These are phyloP conservation scores for Flaveria ramosissima DNA, from an alignment of 129 eudicot species.

Conservation along the genomic window DNA sequence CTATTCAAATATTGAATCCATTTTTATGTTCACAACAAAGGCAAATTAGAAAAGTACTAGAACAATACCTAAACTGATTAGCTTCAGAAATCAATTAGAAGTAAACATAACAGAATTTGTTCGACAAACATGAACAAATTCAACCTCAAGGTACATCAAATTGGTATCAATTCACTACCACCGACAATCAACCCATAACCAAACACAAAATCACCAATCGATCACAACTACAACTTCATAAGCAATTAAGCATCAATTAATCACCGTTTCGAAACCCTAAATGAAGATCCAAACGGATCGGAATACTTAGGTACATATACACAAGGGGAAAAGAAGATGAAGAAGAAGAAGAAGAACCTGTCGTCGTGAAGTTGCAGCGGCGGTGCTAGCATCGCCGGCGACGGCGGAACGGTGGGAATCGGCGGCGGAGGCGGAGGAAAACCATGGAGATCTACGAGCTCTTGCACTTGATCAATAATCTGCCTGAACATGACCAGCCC, in stretches of 20 bases:
- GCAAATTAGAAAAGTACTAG: not conserved
- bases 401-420: constrained; percentile 39
- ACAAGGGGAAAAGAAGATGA: not conserved
- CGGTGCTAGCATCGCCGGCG: constrained; percentile 21
- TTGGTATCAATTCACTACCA: no score
- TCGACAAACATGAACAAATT: no score
- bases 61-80: not conserved
- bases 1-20: not conserved
- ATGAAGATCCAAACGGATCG: not conserved
- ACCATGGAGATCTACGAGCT: constrained; percentile 52
- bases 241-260: not conserved
- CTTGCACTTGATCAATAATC: constrained; percentile 55
- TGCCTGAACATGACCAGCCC: constrained; percentile 56
- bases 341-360: constrained; percentile 37
- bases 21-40: not conserved
- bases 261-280: not conserved
- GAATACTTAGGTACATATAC: not conserved
- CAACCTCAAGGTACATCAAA: no score
- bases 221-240: not conserved
- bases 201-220: not conserved
- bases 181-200: not conserved
- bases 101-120: not conserved
- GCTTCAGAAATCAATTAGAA: constrained; percentile 13
- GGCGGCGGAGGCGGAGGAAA: constrained; percentile 42
- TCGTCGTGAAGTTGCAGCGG: constrained; percentile 24